Percentiles rank a stretch among this genome's conserved stretches.
Evolutionary conservation across 1,284 basidiomycete genomes (phyloP).

Genomic region (Ceratobasidium sp.): DNA sequence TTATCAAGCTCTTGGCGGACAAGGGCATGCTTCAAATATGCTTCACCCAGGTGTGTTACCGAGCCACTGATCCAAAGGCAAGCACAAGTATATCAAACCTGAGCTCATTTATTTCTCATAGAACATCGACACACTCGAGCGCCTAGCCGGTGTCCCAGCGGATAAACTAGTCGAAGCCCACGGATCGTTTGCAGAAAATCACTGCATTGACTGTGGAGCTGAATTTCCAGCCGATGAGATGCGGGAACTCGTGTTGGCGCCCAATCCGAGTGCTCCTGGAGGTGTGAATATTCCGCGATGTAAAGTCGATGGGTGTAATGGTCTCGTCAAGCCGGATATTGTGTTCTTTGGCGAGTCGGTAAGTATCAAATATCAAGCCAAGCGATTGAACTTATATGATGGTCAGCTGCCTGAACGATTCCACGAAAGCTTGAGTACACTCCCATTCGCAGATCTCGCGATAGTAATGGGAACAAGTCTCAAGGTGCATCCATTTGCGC

Average conservation of each 20-base stretch:
- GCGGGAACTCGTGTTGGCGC: conserved; percentile 59
- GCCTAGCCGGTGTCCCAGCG: conserved; percentile 77
- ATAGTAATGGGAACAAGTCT: conserved; percentile 94
- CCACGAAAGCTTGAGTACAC: conserved; percentile 53
- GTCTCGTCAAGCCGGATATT: conserved; percentile 88
- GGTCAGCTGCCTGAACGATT: conserved; percentile 67
- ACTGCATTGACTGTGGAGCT: conserved; percentile 74
- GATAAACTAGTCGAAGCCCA: conserved; percentile 90
- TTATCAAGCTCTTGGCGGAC: conserved; percentile 76
- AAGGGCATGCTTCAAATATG: conserved; percentile 73
- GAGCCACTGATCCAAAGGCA: conserved; percentile 33
- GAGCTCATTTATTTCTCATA: not conserved
- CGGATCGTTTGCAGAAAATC: conserved; percentile 84
- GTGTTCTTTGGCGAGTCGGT: conserved; percentile 88
- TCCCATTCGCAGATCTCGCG: conserved; percentile 78
- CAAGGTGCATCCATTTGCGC: conserved; percentile 78
- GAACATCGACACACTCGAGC: conserved; percentile 93
- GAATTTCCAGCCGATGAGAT: conserved; percentile 73
- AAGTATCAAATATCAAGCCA: conserved; percentile 1
- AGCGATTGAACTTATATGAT: not conserved
- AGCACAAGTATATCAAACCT: not conserved
- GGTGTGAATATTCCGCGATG: conserved; percentile 69
- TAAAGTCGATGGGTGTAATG: conserved; percentile 56
- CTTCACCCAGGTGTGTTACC: conserved; percentile 68
- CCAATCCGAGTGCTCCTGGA: conserved; percentile 1